Percentiles rank a stretch among this genome's conserved stretches.
Conservation (phyloP, 768 basidiomycete genomes). For the Podaxis sp. region DNA sequence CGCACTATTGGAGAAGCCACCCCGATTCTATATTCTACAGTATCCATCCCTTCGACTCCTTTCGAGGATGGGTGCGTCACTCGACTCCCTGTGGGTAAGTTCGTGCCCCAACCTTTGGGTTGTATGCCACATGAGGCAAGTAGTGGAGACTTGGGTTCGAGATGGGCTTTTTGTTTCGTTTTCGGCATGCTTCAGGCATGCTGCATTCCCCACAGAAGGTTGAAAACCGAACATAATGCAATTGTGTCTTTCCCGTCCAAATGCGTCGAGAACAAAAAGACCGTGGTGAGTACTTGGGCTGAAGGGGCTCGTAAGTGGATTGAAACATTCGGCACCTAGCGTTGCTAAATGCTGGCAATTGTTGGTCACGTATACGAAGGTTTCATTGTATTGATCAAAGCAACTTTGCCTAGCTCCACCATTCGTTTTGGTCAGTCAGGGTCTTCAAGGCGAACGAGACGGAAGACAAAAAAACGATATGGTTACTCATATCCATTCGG, state of each 20-base stretch:
- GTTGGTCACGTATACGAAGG: background rate
- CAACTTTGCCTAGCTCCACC: background rate
- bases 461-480: background rate
- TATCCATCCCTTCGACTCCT: slow-evolving; percentile 3
- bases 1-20: background rate
- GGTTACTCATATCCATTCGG: background rate
- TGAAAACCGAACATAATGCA: background rate
- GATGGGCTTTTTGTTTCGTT: background rate
- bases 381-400: background rate
- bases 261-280: background rate
- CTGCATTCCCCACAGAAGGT: background rate
- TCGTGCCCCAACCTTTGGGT: background rate
- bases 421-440: background rate
- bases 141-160: background rate
- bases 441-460: background rate
- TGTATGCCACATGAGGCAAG: background rate
- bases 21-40: background rate
- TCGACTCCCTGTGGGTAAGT: background rate
- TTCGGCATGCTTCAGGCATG: background rate
- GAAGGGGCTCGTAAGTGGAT: background rate
- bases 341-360: background rate
- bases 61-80: background rate
- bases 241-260: background rate
- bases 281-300: background rate
- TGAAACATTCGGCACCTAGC: background rate